Evolutionary conservation across 2,329 filamentous ascomycete genomes (phyloP), one percentile per base, ranked within the genome.

Genomic region (Xylaria sp.): DNA sequence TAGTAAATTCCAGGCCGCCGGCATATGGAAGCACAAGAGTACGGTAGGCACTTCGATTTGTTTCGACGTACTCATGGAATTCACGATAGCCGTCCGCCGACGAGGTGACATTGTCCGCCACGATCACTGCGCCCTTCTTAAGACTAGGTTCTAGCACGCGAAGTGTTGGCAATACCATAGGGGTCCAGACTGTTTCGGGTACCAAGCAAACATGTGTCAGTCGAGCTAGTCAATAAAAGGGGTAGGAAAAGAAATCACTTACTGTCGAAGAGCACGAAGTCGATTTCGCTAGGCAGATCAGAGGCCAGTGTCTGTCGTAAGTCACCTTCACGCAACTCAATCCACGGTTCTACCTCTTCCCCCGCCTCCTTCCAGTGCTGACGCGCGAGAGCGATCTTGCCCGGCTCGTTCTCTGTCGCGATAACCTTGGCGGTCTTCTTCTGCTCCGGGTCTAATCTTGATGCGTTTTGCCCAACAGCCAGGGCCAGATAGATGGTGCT

Each of bases 231-330:
- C 8, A 11, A 3, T 15, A 6, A 4, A 38, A 6, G 10, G n/a
- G 9, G n/a, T 13, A 43, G 23, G n/a, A 13, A n/a, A 19, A 10
- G 29, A 21, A 15, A 7, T 29, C 35, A 80, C 85, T 77, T 72
- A 88, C 86, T 88, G 67, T 88, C 86, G 25, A 89, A 76, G 23
- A 87, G 73, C 15, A 89, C 66, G 19, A 88, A 75, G 63, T 88
- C 84, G n/a, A 88, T 75, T 29, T 78, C 68, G 1, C 77, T 74
- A 0, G 79, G 78, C 23, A 88, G 59, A 31, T 78, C 77, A 2
- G 75, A 66, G 63, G 81, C 80, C n/a, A 86, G 72, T 0, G 85
- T 88, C 71, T 88, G 81, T 75, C 61, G 61, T 48, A 89, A 63
- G 67, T 88, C 83, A 0, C 86, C 86, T 60, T 82, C 83, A 4